These are phyloP conservation scores for Hypoxylon sp. DNA, from an alignment of 2,329 filamentous ascomycete species.

Conservation along the genomic window DNA sequence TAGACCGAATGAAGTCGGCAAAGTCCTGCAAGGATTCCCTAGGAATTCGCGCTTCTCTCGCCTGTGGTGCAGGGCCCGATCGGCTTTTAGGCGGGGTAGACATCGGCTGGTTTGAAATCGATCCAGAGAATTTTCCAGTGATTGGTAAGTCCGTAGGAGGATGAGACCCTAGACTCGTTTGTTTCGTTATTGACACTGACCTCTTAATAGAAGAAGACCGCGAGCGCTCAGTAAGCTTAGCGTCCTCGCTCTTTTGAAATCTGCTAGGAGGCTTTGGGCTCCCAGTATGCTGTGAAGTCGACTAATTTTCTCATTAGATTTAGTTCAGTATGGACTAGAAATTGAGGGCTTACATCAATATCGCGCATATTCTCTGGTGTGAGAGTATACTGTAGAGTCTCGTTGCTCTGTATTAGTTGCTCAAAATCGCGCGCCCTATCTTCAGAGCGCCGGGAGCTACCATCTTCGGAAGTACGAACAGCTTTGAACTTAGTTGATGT, in stretches of 20 bases:
- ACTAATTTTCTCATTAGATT: constrained; percentile 53
- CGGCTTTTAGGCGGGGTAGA: constrained; percentile 55
- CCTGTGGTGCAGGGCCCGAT: constrained; percentile 56
- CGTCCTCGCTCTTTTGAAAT: constrained; percentile 64
- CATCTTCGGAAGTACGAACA: constrained; percentile 72
- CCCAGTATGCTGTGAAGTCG: constrained; percentile 57
- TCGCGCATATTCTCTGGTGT: constrained; percentile 85
- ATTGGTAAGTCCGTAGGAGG: constrained; percentile 51
- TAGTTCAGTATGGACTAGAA: constrained; percentile 31
- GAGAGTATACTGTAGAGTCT: constrained; percentile 86
- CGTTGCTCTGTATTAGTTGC: constrained; percentile 83
- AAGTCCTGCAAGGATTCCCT: constrained; percentile 84
- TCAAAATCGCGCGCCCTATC: constrained; percentile 80
- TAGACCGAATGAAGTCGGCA: constrained; percentile 90
- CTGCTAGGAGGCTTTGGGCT: constrained; percentile 61
- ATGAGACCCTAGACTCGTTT: constrained; percentile 58
- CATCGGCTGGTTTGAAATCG: constrained; percentile 53
- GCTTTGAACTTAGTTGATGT: constrained; percentile 66
- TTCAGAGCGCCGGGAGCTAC: constrained; percentile 62
- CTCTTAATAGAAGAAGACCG: constrained; percentile 62
- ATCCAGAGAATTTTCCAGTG: constrained; percentile 50
- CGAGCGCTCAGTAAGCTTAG: constrained; percentile 57
- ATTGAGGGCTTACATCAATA: constrained; percentile 72
- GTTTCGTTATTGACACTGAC: constrained; percentile 60
- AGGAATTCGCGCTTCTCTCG: constrained; percentile 80